These are phyloP conservation scores for Beauveria varroae DNA, from an alignment of 2,329 filamentous ascomycete genomes.

Conservation along the genomic window DNA sequence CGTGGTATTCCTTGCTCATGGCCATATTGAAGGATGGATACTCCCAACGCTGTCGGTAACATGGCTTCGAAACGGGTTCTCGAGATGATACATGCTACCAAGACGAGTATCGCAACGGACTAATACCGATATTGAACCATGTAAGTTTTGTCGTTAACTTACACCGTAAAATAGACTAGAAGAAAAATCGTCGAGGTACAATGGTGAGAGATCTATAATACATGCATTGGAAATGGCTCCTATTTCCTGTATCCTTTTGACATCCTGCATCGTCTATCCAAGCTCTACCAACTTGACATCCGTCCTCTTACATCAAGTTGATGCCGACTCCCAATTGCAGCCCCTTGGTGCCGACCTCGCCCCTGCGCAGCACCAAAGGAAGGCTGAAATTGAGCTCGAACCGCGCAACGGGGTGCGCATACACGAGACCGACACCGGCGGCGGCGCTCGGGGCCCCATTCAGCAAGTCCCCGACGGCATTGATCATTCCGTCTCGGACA, in stretches of 20 bases:
- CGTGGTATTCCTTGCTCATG: no score
- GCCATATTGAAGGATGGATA: no score
- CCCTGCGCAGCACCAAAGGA: slow-evolving; percentile 71
- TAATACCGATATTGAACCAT: background rate
- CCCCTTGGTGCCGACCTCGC: slow-evolving; percentile 85
- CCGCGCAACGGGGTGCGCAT: slow-evolving; percentile 85
- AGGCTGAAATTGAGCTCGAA: slow-evolving; percentile 96
- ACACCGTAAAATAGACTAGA: background rate
- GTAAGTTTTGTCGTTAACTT: background rate
- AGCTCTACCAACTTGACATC: background rate
- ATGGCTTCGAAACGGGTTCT: no score
- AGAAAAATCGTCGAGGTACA: background rate
- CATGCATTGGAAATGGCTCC: background rate
- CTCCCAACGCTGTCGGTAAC: no score
- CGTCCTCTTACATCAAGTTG: slow-evolving; percentile 68
- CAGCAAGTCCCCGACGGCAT: slow-evolving; percentile 61
- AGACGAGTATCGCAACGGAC: background rate
- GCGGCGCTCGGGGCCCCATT: slow-evolving; percentile 77
- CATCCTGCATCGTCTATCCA: background rate
- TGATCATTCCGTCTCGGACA: slow-evolving; percentile 45
- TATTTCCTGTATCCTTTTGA: background rate
- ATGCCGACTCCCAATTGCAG: slow-evolving; percentile 94
- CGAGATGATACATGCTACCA: no score
- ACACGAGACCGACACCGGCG: slow-evolving; percentile 84
- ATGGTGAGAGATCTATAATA: background rate